Evolutionary conservation across 352 stramenopile species (phyloP).

Genomic region (Phytophthora melonis): DNA sequence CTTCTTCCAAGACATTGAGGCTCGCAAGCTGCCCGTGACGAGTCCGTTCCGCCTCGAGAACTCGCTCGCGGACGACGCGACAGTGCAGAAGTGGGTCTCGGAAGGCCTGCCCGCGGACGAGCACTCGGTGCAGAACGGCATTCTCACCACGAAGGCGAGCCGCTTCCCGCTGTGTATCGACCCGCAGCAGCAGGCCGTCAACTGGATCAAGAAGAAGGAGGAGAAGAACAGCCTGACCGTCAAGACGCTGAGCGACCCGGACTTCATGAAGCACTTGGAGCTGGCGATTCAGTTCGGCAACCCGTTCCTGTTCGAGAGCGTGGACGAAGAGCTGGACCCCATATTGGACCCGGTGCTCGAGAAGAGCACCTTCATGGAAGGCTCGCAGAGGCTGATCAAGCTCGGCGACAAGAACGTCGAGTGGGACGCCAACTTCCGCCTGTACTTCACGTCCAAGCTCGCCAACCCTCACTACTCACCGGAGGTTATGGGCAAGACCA

Average conservation of each 20-base stretch:
- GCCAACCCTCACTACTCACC: constrained; percentile 95
- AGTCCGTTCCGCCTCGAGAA: constrained; percentile 90
- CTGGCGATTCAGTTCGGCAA: constrained; percentile 96
- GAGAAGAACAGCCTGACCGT: constrained; percentile 93
- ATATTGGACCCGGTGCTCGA: constrained; percentile 95
- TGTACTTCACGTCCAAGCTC: constrained; percentile 96
- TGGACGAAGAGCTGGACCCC: constrained; percentile 95
- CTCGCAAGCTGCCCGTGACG: constrained; percentile 85
- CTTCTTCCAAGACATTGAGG: constrained; percentile 88
- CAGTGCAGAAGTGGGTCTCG: constrained; percentile 94
- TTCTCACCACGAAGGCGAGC: constrained; percentile 94
- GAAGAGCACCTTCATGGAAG: constrained; percentile 94
- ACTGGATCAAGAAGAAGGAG: constrained; percentile 97
- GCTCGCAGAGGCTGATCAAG: constrained; percentile 91
- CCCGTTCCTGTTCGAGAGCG: constrained; percentile 95
- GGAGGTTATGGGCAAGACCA: constrained; percentile 97
- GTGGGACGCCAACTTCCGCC: constrained; percentile 93
- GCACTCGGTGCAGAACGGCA: constrained; percentile 96
- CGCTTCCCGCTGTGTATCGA: constrained; percentile 97
- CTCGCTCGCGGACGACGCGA: constrained; percentile 94
- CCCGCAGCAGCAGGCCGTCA: constrained; percentile 95
- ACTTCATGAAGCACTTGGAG: constrained; percentile 97
- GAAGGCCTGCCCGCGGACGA: constrained; percentile 95
- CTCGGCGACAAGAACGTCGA: constrained; percentile 95
- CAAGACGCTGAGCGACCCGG: constrained; percentile 93